Evolutionary conservation across 331 rosid species (phyloP), one percentile per base, ranked within the genome.

Genomic region (Rhamnella rubrinervis): DNA sequence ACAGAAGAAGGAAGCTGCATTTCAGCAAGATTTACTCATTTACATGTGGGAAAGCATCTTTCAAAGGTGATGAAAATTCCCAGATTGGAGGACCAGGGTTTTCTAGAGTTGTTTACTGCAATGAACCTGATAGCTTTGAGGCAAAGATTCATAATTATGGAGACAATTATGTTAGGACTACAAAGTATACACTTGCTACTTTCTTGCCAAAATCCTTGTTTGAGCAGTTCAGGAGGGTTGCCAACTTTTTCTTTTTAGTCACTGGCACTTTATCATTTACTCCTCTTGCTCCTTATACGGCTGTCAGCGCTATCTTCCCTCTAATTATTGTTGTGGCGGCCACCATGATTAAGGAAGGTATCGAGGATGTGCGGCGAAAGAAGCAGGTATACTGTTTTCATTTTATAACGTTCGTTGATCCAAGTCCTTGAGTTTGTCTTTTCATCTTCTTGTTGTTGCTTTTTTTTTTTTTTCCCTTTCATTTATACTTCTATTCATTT

Each of bases 141-240:
- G 85, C 83, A 4, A 90, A 55, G 59, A 81, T 77, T 53, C 86
- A 74, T 16, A 76, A 81, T 40, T 95, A 91, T 72, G 81, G 76
- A 4, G 87, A 77, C 61, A 95, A 95, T 77, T 71, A 83, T 67
- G 93, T 91, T 61, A 83, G 96, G 14, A 87, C 96, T 21, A 95
- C 97, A 7, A 95, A 95, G 70, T 95, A 95, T 62, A 87, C 86
- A 9, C 26, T 71, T 20, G 91, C 92, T 26, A 87, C 92, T 75
- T 95, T 95, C 86, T 71, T 95, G 75, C 99, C 99, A 1, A 95
- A 91, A 51, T 89, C 97, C 35, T 81, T 95, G 82, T 95, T 95
- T 85, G 99, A 95, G 86, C 99, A 95, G 81, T 95, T 95, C 63
- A 91, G 99, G 83, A 91, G 99, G 68, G 97, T 89, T 56, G 99